Percentiles rank a stretch among this genome's conserved stretches.
Evolutionary conservation across 441 rosid species (phyloP).

Genomic region (Euphorbia corollata): DNA sequence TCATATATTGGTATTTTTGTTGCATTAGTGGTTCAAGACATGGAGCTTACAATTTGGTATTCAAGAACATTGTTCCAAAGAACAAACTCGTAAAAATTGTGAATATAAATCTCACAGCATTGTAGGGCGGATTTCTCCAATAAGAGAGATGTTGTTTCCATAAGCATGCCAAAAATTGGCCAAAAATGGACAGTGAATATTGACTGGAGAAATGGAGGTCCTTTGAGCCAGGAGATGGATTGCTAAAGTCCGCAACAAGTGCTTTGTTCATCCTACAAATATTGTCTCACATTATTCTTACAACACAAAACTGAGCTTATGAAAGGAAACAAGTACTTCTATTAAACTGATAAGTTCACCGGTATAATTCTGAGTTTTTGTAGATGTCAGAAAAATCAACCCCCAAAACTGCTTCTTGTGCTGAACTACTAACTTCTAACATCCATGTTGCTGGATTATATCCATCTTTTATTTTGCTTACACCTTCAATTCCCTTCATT

Average conservation of each 20-base stretch:
- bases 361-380: constrained; percentile 53
- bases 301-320: not conserved
- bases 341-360: constrained; percentile 24
- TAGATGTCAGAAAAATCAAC: constrained; percentile 55
- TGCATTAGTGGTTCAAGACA: not conserved
- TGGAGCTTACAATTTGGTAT: constrained; percentile 41
- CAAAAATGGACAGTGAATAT: constrained; percentile 48
- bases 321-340: not conserved
- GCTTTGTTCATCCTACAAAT: constrained; percentile 60
- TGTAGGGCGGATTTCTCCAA: constrained; percentile 76
- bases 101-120: constrained; percentile 60
- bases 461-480: constrained; percentile 60
- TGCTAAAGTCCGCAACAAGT: constrained; percentile 47
- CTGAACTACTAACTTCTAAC: constrained; percentile 54
- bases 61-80: constrained; percentile 77
- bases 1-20: not conserved
- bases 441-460: constrained; percentile 88
- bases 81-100: constrained; percentile 49
- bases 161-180: constrained; percentile 60
- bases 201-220: constrained; percentile 52
- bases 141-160: constrained; percentile 80
- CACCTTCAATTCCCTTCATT: constrained; percentile 50
- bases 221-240: constrained; percentile 49
- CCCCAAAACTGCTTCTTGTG: constrained; percentile 50
- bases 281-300: not conserved